Base-by-base conservation (phyloP, 176 grass and related monocot species). In the Bothriochloa decipiens region DNA sequence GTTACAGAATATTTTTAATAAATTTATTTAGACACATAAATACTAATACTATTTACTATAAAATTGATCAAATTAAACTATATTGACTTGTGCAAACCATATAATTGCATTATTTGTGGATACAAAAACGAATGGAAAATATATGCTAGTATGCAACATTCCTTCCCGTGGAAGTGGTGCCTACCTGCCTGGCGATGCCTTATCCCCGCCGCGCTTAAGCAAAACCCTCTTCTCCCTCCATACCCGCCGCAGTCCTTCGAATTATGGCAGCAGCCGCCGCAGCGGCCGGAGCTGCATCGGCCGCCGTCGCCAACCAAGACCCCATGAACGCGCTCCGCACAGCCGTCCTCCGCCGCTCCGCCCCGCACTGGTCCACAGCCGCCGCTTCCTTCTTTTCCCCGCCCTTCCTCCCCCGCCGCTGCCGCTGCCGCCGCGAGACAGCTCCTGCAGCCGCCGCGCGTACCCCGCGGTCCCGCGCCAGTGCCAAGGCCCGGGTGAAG, bases 401-500 rank as follows among this genome's bases (percentile, higher is more conserved):
- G n/a, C 40, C 87, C 60, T 86, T 86, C 79, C 77, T 27, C 72
- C 36, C 72, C 71, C 70, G 80, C 75, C 36, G 41, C 88, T 89
- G 69, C 76, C 84, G 46, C 33, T 12, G 4, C 18, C 68, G 57
- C 63, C 70, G 70, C 41, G 22, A 42, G 12, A 27, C 57, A 2
- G 17, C 45, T 46, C 77, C 68, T 25, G 63, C 27, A 5, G 74
- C 79, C 6, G 69, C 46, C 49, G 70, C 47, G 12, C 74, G 41
- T 70, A 70, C 71, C 39, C 57, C 69, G 40, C 72, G 68, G 65
- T 75, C 70, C 42, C 70, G 64, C 45, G 15, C 81, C 65, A 79
- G 78, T 42, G 84, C 89, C 85, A 94, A 73, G 81, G 75, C 64
- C 33, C 86, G 75, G 49, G 75, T 79, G 61, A 90, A 90, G 68